Conservation (phyloP, 768 basidiomycete genomes). For the Auricularia cornea region DNA sequence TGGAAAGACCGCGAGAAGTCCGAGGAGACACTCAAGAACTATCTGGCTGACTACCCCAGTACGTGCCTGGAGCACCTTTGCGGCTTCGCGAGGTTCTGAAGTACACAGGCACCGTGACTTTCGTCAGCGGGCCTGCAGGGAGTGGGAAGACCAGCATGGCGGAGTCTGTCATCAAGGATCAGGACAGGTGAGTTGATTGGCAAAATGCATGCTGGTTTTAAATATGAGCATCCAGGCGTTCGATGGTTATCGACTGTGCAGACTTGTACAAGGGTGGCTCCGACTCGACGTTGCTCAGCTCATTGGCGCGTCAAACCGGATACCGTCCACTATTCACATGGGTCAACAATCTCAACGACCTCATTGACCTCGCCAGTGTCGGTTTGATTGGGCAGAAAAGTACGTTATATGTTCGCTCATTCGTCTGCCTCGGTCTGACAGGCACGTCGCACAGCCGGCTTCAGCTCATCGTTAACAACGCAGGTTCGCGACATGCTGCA, state of each 20-base stretch:
- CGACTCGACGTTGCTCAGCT: conserved; percentile 57
- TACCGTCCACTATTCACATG: conserved; percentile 87
- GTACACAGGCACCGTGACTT: conserved; percentile 56
- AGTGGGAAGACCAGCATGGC: conserved; percentile 69
- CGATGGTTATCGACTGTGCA: conserved; percentile 77
- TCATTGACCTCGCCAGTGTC: conserved; percentile 87
- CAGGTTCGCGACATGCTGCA: conserved; percentile 81
- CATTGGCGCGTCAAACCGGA: conserved; percentile 75
- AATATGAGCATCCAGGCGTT: conserved; percentile 36
- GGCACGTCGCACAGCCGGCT: conserved; percentile 48
- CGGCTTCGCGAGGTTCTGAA: conserved; percentile 6
- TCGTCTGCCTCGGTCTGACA: not conserved
- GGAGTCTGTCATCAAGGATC: conserved; percentile 41
- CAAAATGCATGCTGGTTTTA: not conserved
- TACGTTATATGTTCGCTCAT: conserved; percentile 18
- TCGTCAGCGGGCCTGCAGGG: conserved; percentile 77
- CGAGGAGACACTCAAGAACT: conserved; percentile 53
- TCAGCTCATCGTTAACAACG: conserved; percentile 68
- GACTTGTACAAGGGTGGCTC: conserved; percentile 60
- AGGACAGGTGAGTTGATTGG: conserved; percentile 37
- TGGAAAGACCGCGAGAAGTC: conserved; percentile 88
- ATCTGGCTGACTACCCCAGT: conserved; percentile 75
- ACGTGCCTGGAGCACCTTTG: conserved; percentile 17
- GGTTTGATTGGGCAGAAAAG: conserved; percentile 96
- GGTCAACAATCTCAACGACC: conserved; percentile 65